These are phyloP conservation scores for Zygotorulaspora sp. DNA, from an alignment of 805 yeast genomes.

Conservation along the genomic window DNA sequence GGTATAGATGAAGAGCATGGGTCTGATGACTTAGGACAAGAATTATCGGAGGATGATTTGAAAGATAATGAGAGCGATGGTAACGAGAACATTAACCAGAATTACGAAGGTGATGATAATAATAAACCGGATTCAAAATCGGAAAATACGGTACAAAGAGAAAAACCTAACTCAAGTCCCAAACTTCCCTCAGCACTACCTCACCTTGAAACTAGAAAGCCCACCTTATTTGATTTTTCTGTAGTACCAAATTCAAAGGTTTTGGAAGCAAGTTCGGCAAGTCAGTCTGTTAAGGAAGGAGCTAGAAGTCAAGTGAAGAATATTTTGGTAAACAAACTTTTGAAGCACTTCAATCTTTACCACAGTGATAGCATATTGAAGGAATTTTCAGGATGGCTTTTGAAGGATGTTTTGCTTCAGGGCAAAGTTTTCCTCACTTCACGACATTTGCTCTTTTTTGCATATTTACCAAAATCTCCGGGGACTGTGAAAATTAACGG, in stretches of 20 bases:
- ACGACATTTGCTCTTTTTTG: slow-evolving; percentile 64
- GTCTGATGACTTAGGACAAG: slow-evolving; percentile 17
- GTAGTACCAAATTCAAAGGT: slow-evolving; percentile 11
- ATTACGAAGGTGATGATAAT: slow-evolving; percentile 1
- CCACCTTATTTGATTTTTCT: slow-evolving; percentile 23
- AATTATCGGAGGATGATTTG: slow-evolving; percentile 15
- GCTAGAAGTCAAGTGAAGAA: slow-evolving; percentile 1
- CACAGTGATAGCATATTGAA: slow-evolving; percentile 51
- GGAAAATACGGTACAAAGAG: neutral
- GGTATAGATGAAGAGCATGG: slow-evolving; percentile 30
- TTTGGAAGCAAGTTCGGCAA: neutral
- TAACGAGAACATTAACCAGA: too few relatives aligned
- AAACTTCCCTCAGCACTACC: neutral
- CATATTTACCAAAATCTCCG: slow-evolving; percentile 62
- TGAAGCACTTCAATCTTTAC: slow-evolving; percentile 40
- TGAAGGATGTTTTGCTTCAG: slow-evolving; percentile 76
- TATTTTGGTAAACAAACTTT: slow-evolving; percentile 2
- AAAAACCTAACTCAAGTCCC: neutral
- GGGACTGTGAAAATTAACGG: slow-evolving; percentile 45
- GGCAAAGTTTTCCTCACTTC: slow-evolving; percentile 78
- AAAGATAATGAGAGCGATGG: too few relatives aligned
- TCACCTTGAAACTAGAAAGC: slow-evolving; percentile 9
- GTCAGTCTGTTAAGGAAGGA: slow-evolving; percentile 1
- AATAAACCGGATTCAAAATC: neutral
- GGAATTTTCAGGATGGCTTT: slow-evolving; percentile 75